Evolutionary conservation across 805 yeast species (phyloP).

Genomic region (Nakazawaea pomicola): DNA sequence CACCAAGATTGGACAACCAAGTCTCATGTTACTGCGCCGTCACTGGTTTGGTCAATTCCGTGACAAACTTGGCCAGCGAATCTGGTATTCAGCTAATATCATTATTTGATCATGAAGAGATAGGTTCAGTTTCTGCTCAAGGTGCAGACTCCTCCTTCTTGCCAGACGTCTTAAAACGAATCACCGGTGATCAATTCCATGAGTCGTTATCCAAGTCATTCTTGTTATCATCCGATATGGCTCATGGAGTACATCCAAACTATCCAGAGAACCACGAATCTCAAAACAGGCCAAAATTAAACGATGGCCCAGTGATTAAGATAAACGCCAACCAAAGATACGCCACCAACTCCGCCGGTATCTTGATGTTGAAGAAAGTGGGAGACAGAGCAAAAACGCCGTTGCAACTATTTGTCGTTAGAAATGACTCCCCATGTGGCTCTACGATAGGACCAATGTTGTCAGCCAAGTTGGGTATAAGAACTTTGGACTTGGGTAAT

Average conservation of each 20-base stretch:
- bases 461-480: constrained; percentile 79
- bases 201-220: constrained; percentile 74
- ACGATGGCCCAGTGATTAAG: constrained; percentile 89
- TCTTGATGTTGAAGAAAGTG: constrained; percentile 66
- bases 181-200: constrained; percentile 47
- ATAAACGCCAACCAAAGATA: constrained; percentile 94
- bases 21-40: constrained; percentile 82
- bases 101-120: constrained; percentile 92
- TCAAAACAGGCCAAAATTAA: constrained; percentile 73
- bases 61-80: constrained; percentile 36
- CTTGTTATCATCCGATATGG: constrained; percentile 89
- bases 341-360: constrained; percentile 89
- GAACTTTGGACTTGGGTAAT: constrained; percentile 86
- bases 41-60: constrained; percentile 56
- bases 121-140: constrained; percentile 91
- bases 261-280: constrained; percentile 72
- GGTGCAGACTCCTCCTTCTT: constrained; percentile 94
- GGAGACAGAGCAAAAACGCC: constrained; percentile 73
- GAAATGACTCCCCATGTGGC: constrained; percentile 93
- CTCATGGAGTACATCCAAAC: constrained; percentile 96
- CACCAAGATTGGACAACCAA: constrained; percentile 88
- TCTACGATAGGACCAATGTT: constrained; percentile 95
- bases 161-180: constrained; percentile 69
- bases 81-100: constrained; percentile 68
- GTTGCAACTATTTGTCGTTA: constrained; percentile 85